Conservation (phyloP, 2,329 filamentous ascomycete genomes). For the Hirsutella thompsonii region DNA sequence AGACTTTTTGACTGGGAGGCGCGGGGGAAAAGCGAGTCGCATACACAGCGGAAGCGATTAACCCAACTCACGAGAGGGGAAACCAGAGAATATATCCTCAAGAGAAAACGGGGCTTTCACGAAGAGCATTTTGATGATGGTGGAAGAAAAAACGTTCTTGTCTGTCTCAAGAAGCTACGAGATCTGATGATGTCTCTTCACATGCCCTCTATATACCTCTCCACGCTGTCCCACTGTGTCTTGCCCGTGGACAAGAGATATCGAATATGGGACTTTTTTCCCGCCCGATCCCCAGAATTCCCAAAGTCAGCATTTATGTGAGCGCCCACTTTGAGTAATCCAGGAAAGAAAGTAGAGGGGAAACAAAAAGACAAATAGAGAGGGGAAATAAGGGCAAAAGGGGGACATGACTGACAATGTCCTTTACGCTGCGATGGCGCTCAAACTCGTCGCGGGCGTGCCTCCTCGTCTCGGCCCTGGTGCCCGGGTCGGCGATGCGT, state of each 20-base stretch:
- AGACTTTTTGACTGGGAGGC: too few species aligned
- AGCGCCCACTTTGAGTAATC: too few species aligned
- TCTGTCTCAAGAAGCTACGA: too few species aligned
- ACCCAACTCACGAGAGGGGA: too few species aligned
- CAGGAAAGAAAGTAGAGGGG: background rate
- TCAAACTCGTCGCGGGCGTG: slow-evolving; percentile 50
- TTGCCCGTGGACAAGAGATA: slow-evolving; percentile 53
- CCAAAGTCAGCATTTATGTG: too few species aligned
- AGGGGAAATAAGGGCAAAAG: background rate
- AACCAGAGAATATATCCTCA: too few species aligned
- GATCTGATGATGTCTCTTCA: too few species aligned
- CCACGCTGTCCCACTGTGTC: slow-evolving; percentile 53
- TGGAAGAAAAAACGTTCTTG: too few species aligned
- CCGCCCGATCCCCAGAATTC: too few species aligned
- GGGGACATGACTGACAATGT: slow-evolving; percentile 32
- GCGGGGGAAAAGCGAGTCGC: background rate
- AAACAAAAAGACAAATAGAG: background rate
- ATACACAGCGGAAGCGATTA: too few species aligned
- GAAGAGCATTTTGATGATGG: too few species aligned
- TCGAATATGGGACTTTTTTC: slow-evolving; percentile 40
- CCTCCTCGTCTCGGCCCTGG: slow-evolving; percentile 40
- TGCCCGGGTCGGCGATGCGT: slow-evolving; percentile 35
- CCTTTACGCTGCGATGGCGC: slow-evolving; percentile 40
- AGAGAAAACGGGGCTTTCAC: too few species aligned
- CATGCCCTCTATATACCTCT: slow-evolving; percentile 26